phyloP scores from a whole-genome alignment of 2,329 filamentous ascomycete genomes.

The Sclerotinia minor region DNA sequence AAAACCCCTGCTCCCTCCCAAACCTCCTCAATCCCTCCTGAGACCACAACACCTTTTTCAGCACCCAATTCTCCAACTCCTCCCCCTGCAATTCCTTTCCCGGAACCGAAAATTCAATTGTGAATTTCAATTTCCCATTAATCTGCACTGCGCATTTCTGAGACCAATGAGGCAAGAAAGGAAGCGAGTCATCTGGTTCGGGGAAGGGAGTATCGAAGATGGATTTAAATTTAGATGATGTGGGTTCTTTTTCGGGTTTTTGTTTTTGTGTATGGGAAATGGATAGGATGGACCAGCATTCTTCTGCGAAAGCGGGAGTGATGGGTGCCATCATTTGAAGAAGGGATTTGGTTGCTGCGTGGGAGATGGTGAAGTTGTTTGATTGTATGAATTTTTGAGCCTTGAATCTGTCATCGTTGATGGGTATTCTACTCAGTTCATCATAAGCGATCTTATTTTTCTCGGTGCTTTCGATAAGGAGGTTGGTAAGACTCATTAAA shows the following conservation, averaged over 20 bases:
- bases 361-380: slow-evolving; percentile 40
- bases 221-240: slow-evolving; percentile 38
- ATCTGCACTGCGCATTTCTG: slow-evolving; percentile 69
- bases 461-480: slow-evolving; percentile 49
- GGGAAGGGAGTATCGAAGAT: slow-evolving; percentile 60
- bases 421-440: slow-evolving; percentile 22
- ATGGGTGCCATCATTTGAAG: slow-evolving; percentile 76
- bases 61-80: slow-evolving; percentile 59
- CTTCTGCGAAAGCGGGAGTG: slow-evolving; percentile 76
- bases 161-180: slow-evolving; percentile 52
- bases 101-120: slow-evolving; percentile 61
- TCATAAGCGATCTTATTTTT: slow-evolving; percentile 32
- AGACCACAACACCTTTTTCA: slow-evolving; percentile 60
- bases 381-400: neutral
- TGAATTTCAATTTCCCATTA: slow-evolving; percentile 75
- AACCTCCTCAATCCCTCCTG: slow-evolving; percentile 56
- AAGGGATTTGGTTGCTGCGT: slow-evolving; percentile 47
- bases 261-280: neutral
- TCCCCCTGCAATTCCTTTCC: slow-evolving; percentile 46
- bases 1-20: slow-evolving; percentile 45
- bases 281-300: slow-evolving; percentile 62
- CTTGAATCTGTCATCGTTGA: too few species aligned
- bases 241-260: neutral
- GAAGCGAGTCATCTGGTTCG: slow-evolving; percentile 50
- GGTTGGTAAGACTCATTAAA: slow-evolving; percentile 78